phyloP scores from a whole-genome alignment of 2,329 filamentous ascomycete genomes.

The Dactylonectria estremocensis region DNA sequence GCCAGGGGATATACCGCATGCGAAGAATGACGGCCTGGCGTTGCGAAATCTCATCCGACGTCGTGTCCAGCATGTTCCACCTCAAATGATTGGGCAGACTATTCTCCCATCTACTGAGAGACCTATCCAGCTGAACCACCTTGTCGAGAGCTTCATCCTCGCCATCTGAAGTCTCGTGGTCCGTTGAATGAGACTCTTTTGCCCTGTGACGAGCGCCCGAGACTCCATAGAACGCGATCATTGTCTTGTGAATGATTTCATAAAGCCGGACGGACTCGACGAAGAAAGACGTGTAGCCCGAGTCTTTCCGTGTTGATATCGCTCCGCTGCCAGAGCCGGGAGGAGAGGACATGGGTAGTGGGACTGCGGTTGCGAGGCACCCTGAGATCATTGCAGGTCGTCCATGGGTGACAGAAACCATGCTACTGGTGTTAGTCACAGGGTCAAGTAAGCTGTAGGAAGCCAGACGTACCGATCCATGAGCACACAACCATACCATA shows the following conservation, averaged over 20 bases:
- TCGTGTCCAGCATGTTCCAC: constrained; percentile 35
- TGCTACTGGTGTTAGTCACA: constrained; percentile 40
- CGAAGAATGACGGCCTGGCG: constrained; percentile 54
- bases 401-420: constrained; percentile 55
- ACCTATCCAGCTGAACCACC: constrained; percentile 52
- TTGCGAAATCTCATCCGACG: constrained; percentile 45
- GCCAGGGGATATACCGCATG: constrained; percentile 47
- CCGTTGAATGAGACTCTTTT: constrained; percentile 20
- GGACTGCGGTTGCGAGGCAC: constrained; percentile 46
- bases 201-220: constrained; percentile 23
- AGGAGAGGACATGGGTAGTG: constrained; percentile 41
- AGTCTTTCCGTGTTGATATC: not conserved
- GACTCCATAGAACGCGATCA: constrained; percentile 49
- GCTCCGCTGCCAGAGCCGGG: not conserved
- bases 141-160: constrained; percentile 49
- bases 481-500: constrained; percentile 57
- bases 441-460: not conserved
- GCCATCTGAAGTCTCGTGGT: constrained; percentile 15
- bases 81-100: constrained; percentile 47
- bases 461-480: constrained; percentile 55
- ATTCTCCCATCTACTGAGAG: constrained; percentile 52
- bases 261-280: constrained; percentile 55
- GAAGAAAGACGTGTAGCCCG: constrained; percentile 50
- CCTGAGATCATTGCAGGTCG: constrained; percentile 55
- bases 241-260: constrained; percentile 55